Evolutionary conservation across 2,329 filamentous ascomycete genomes (phyloP).

Genomic region (Alternaria alternata): DNA sequence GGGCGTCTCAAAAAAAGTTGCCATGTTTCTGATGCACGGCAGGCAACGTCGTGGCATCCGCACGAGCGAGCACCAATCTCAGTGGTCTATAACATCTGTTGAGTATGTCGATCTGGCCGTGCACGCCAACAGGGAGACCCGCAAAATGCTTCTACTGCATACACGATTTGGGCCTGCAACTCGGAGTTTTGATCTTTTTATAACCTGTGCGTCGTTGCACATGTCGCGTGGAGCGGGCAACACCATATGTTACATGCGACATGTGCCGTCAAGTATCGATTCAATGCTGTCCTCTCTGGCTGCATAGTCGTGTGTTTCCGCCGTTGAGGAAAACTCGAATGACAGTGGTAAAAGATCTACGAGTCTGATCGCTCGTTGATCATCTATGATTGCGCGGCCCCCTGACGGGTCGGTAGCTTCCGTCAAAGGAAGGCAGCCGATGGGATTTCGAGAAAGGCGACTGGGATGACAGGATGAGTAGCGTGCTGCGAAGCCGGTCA

Average conservation of each 20-base stretch:
- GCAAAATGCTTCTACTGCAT: constrained; percentile 5
- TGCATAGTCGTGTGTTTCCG: not conserved
- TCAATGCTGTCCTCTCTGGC: constrained; percentile 24
- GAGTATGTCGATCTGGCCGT: constrained; percentile 31
- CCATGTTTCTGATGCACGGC: constrained; percentile 23
- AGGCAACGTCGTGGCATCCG: constrained; percentile 17
- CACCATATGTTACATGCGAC: constrained; percentile 13
- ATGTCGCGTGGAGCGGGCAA: constrained; percentile 20
- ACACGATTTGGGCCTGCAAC: not conserved
- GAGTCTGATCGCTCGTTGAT: constrained; percentile 24
- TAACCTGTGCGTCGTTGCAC: constrained; percentile 25
- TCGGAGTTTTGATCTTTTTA: constrained; percentile 6
- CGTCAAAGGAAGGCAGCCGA: constrained; percentile 34
- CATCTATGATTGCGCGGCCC: constrained; percentile 34
- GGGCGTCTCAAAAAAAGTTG: constrained; percentile 24
- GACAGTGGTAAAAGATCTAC: constrained; percentile 27
- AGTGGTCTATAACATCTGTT: constrained; percentile 23
- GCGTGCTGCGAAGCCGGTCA: constrained; percentile 3
- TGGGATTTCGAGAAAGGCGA: constrained; percentile 15
- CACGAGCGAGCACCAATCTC: constrained; percentile 25
- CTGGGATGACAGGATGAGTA: constrained; percentile 7
- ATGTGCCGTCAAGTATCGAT: constrained; percentile 29
- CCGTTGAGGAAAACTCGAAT: not conserved
- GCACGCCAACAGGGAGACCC: constrained; percentile 6
- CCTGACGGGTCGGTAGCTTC: constrained; percentile 35